phyloP scores from a whole-genome alignment of 176 grass and related monocot species.

The Paspalum notatum region DNA sequence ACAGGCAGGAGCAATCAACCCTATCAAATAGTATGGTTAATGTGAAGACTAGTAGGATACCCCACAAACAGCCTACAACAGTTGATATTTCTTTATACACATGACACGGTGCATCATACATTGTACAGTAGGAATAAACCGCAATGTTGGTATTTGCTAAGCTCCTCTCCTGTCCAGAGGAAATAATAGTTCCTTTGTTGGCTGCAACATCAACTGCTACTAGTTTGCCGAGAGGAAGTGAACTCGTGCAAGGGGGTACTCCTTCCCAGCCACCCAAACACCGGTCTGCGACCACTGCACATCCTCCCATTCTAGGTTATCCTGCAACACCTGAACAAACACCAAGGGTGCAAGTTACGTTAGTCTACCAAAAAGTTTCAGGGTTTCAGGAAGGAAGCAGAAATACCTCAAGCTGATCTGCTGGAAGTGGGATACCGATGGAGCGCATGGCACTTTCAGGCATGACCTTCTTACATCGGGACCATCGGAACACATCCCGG shows the following conservation, averaged over 20 bases:
- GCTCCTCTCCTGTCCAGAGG: not conserved
- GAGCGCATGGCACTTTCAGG: constrained; percentile 71
- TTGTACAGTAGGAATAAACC: constrained; percentile 2
- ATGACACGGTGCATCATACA: not conserved
- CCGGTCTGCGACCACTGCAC: constrained; percentile 91
- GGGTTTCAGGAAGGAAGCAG: not conserved
- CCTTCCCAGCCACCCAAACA: constrained; percentile 85
- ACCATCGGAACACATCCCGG: constrained; percentile 80
- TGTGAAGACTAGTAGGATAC: not conserved
- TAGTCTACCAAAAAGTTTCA: no score
- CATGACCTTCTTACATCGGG: constrained; percentile 82
- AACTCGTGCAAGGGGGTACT: constrained; percentile 81
- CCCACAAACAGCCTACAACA: constrained; percentile 36
- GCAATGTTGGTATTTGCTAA: not conserved
- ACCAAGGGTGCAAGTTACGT: no score
- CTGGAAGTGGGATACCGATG: constrained; percentile 68
- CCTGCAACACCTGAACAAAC: constrained; percentile 63
- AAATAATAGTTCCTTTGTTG: constrained; percentile 12
- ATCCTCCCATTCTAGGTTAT: constrained; percentile 95
- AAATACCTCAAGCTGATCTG: constrained; percentile 86
- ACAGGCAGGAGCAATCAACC: not conserved
- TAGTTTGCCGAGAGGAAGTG: constrained; percentile 84
- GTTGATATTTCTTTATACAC: constrained; percentile 20
- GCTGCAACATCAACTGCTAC: not conserved
- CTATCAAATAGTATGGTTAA: not conserved